phyloP scores from a whole-genome alignment of 2,329 filamentous ascomycete genomes.

The Aspergillus jensenii region DNA sequence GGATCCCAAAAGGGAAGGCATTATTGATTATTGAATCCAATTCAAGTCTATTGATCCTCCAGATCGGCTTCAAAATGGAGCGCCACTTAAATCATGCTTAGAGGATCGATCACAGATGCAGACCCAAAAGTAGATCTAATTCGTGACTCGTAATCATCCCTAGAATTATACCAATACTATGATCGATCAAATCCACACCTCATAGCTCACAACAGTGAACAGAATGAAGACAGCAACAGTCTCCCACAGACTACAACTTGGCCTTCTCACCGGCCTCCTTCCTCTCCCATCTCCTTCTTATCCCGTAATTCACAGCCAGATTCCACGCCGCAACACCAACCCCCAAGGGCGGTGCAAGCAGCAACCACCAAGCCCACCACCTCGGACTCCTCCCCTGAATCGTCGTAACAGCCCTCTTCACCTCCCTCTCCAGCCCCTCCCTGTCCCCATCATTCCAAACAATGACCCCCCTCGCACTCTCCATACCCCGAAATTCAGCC shows the following conservation, averaged over 20 bases:
- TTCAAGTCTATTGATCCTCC: constrained; percentile 8
- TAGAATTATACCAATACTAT: neutral
- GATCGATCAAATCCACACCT: neutral
- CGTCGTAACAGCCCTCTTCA: constrained; percentile 64
- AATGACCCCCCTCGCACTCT: constrained; percentile 66
- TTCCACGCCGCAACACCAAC: constrained; percentile 67
- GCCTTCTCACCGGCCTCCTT: constrained; percentile 60
- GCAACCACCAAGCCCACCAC: constrained; percentile 79
- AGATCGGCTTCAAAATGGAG: neutral
- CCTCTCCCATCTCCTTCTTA: constrained; percentile 69
- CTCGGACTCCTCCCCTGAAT: constrained; percentile 65
- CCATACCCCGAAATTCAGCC: constrained; percentile 61
- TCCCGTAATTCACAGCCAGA: constrained; percentile 68
- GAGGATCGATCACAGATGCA: neutral
- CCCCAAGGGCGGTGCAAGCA: constrained; percentile 72
- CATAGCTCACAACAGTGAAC: neutral
- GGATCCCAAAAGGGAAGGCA: constrained; percentile 3
- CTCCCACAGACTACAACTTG: constrained; percentile 48
- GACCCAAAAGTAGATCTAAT: too few species aligned
- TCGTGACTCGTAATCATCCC: too few species aligned
- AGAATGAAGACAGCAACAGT: neutral
- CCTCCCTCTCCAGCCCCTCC: constrained; percentile 66
- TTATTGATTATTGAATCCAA: constrained; percentile 8
- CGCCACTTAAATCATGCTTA: neutral
- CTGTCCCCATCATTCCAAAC: constrained; percentile 85